Evolutionary conservation across 257 asterid genomes (phyloP), one percentile per base, ranked within the genome.

Genomic region (Salvia hispanica): DNA sequence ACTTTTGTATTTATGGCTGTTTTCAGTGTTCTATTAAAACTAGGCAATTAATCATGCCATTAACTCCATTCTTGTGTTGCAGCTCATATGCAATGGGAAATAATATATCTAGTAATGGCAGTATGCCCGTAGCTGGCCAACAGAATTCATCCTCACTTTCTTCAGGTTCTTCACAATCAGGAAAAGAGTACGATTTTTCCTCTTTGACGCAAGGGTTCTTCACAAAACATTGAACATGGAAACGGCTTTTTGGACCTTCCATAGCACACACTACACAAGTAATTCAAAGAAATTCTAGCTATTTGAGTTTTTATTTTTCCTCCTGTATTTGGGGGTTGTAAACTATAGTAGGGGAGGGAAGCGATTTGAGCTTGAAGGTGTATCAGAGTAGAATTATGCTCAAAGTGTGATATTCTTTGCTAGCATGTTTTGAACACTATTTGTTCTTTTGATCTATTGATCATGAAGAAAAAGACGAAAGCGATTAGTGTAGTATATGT

Each of bases 121-220:
- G 70, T 43, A 46, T 46, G 18, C 71, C 90, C 25, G 89, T 84
- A 66, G 77, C 75, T 14, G 77, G 71, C 68, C 77, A 70, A 78
- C 85, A 75, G 61, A 64, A 81, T 47, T 36, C 83, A 40, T 6
- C 90, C 6, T 61, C 91, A 13, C 76, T 75, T 56, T 62, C 89
- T 21, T 77, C 95, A 40, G 67, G 80, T 47, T 71, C 95, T 67
- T 54, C 81, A 2, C 87, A 82, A 81, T 46, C 90, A 0, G 88
- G 83, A 66, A 88, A 85, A 79, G 99, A 93, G 62, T 90, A 66
- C 9, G 97, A 93, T 75, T 93, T 93, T 74, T 93, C 99, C 77
- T 90, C 99, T 12, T 78, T 93, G 87, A 90, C 99, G 3, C 90
- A 88, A 67, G 96, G 92, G 14, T 81, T 90, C 55, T 90, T 93